phyloP scores from a whole-genome alignment of 2,329 filamentous ascomycete genomes.

The Trichoderma pleuroti region DNA sequence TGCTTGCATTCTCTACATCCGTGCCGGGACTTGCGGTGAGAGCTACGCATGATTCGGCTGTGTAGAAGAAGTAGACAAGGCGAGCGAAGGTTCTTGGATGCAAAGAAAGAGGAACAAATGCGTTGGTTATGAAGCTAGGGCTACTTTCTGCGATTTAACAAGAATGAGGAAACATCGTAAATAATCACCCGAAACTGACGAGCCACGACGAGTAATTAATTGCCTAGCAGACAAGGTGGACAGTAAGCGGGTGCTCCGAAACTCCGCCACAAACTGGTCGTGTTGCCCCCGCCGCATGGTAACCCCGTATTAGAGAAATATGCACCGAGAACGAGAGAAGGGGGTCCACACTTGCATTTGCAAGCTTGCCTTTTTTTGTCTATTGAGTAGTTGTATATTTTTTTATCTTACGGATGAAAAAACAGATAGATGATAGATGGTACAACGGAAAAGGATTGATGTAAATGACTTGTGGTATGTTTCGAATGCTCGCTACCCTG shows the following conservation, averaged over 20 bases:
- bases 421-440: background rate
- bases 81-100: background rate
- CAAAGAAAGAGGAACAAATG: background rate
- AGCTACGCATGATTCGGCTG: slow-evolving; percentile 16
- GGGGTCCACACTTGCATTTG: background rate
- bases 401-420: background rate
- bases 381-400: background rate
- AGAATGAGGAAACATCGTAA: background rate
- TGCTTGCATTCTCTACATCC: slow-evolving; percentile 29
- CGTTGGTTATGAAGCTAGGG: background rate
- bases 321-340: background rate
- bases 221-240: background rate
- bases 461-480: background rate
- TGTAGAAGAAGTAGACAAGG: background rate
- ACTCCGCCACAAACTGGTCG: slow-evolving; percentile 1
- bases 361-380: background rate
- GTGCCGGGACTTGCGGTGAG: slow-evolving; percentile 27
- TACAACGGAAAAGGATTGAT: background rate
- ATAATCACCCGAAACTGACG: background rate
- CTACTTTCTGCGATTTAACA: background rate
- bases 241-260: background rate
- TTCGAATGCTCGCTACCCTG: background rate
- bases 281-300: background rate
- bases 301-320: background rate
- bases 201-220: background rate